phyloP scores from a whole-genome alignment of 306 rosid species.

The Medicago lupulina region DNA sequence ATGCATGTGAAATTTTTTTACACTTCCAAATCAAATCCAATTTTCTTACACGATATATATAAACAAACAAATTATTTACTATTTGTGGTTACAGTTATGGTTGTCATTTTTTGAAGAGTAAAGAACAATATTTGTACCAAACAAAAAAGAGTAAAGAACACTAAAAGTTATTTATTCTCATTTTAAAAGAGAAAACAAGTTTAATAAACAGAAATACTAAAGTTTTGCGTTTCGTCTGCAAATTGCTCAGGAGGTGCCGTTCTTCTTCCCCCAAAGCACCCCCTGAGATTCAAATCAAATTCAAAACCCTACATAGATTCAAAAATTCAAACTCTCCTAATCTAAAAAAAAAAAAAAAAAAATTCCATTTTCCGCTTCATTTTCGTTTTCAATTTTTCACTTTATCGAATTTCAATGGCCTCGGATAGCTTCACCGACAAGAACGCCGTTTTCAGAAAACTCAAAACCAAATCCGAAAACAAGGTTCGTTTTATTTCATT shows the following conservation, averaged over 20 bases:
- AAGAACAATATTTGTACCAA: no score
- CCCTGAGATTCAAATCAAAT: constrained; percentile 35
- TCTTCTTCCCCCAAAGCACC: constrained; percentile 33
- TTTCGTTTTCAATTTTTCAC: neutral
- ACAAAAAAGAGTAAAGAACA: no score
- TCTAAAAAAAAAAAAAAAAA: neutral
- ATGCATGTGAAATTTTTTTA: no score
- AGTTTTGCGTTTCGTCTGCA: neutral
- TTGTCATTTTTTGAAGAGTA: no score
- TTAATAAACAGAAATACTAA: neutral
- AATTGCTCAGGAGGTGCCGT: constrained; percentile 43
- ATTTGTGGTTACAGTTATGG: no score
- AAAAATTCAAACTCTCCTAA: neutral
- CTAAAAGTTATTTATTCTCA: neutral
- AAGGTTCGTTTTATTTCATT: constrained; percentile 56
- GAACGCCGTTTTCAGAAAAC: constrained; percentile 74
- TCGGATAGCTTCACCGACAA: constrained; percentile 68
- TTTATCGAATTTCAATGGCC: constrained; percentile 59
- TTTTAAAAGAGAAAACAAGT: neutral
- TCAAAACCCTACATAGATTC: neutral
- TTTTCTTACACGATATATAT: no score
- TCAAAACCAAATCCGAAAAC: constrained; percentile 83
- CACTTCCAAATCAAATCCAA: no score
- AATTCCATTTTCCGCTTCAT: neutral
- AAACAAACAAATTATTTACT: no score